Percentiles rank a stretch among this genome's conserved stretches.
Evolutionary conservation across 495 filamentous ascomycete species (phyloP).

Genomic region (Penicillium flavigenum): DNA sequence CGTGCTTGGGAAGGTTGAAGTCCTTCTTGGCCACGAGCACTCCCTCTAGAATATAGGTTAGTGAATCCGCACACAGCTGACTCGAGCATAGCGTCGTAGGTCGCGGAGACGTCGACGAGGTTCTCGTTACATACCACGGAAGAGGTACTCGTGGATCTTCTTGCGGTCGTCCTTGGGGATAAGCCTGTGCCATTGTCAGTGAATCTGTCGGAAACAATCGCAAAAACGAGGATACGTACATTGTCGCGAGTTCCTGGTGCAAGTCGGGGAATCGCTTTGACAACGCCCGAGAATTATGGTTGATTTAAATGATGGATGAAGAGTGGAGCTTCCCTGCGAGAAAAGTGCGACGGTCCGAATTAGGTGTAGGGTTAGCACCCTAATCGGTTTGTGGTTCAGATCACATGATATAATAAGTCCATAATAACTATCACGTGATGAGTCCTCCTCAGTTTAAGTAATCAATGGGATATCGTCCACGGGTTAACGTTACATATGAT

Average conservation of each 20-base stretch:
- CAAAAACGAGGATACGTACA: conserved; percentile 36
- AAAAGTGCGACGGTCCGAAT: conserved; percentile 46
- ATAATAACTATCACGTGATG: conserved; percentile 4
- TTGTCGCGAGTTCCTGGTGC: conserved; percentile 60
- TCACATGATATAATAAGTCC: conserved; percentile 19
- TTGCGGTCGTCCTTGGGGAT: conserved; percentile 99
- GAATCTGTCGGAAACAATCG: conserved; percentile 1
- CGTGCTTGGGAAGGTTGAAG: conserved; percentile 90
- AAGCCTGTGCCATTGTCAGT: conserved; percentile 61
- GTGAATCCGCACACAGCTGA: conserved; percentile 16
- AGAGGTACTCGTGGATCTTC: conserved; percentile 99
- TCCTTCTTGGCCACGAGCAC: conserved; percentile 99
- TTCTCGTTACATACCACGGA: conserved; percentile 68
- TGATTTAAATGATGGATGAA: conserved; percentile 40
- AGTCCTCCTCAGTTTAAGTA: no score
- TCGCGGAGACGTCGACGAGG: conserved; percentile 17
- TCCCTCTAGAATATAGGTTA: conserved; percentile 64
- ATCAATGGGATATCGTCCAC: no score
- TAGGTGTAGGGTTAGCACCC: conserved; percentile 40
- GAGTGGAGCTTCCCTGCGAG: conserved; percentile 41
- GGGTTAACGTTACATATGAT: no score
- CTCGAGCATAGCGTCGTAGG: conserved; percentile 9
- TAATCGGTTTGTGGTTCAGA: conserved; percentile 27
- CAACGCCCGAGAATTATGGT: conserved; percentile 42
- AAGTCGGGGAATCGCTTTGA: conserved; percentile 60